Evolutionary conservation across 768 basidiomycete species (phyloP), one percentile per base, ranked within the genome.

Genomic region (Mycena latifolia): DNA sequence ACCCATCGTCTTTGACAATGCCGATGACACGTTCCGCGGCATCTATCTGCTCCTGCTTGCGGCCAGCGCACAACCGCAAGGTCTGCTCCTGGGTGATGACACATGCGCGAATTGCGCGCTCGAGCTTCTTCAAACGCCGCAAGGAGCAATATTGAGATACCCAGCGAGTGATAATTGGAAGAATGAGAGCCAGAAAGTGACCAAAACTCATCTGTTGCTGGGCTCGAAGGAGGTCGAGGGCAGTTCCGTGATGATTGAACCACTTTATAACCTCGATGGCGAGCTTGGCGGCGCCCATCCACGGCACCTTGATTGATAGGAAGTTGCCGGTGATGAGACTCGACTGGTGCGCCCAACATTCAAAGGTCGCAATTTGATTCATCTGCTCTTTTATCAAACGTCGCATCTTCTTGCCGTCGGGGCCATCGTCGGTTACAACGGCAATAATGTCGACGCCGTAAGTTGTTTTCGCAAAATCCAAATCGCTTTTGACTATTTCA

Each of bases 231-330:
- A 69, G 51, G 22, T 65, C 73, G 14, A 76, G 73, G 0, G 72
- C 73, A 7, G 35, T 48, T 0, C 63, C 50, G 47, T 79, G 75
- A 55, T 73, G 69, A 37, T 73, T 74, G 37, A 78, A 75, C 76
- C 76, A 78, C 41, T 74, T 77, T 52, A 77, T 71, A n/a, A 78
- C 46, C 20, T 71, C 69, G 1, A 69, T 15, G 0, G 73, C 76
- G 2, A 60, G 3, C 8, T 70, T 33, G 31, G 31, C 31, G 11
- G 31, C 31, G 5, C 6, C 31, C 17, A 73, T 55, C 41, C 71
- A 67, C 10, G 12, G 28, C 25, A 41, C 39, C 41, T 66, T 69
- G 12, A 71, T 27, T 25, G 67, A 72, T 20, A 79, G 68, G 46
- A 70, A 73, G 61, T 79, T 77, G 1, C 77, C 77, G 43, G 43